These are phyloP conservation scores for Isatis tinctoria DNA, from an alignment of 345 rosid genomes.

Conservation along the genomic window DNA sequence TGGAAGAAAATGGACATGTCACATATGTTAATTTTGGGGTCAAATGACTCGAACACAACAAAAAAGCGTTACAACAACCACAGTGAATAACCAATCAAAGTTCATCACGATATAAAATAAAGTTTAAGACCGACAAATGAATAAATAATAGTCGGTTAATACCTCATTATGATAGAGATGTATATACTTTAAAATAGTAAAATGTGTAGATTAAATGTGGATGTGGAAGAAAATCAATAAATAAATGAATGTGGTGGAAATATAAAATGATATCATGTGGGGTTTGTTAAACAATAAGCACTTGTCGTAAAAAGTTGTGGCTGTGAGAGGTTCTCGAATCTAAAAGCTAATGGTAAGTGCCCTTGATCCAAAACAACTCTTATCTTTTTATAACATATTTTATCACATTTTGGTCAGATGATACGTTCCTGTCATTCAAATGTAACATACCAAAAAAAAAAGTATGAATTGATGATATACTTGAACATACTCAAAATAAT, in stretches of 20 bases:
- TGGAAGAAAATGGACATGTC: neutral
- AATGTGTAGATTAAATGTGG: slow-evolving; percentile 17
- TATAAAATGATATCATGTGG: slow-evolving; percentile 31
- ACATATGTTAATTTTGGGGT: neutral
- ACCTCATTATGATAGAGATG: slow-evolving; percentile 28
- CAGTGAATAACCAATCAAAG: slow-evolving; percentile 18
- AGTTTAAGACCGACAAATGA: slow-evolving; percentile 23
- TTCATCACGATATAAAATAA: neutral
- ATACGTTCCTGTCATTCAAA: slow-evolving; percentile 18
- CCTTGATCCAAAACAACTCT: slow-evolving; percentile 30
- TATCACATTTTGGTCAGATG: neutral
- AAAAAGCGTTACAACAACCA: slow-evolving; percentile 15
- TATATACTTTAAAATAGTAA: neutral
- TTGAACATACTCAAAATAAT: neutral
- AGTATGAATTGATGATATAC: neutral
- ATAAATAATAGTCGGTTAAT: slow-evolving; percentile 8
- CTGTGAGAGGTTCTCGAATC: slow-evolving; percentile 26
- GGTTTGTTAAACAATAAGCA: slow-evolving; percentile 28
- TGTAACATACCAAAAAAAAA: neutral
- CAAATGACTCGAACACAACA: neutral
- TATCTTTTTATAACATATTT: neutral
- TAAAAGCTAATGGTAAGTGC: slow-evolving; percentile 32
- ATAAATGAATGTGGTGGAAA: slow-evolving; percentile 9
- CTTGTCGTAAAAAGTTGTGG: slow-evolving; percentile 32
- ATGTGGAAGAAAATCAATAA: slow-evolving; percentile 19